Evolutionary conservation across 345 rosid species (phyloP).

Genomic region (Salix viminalis): DNA sequence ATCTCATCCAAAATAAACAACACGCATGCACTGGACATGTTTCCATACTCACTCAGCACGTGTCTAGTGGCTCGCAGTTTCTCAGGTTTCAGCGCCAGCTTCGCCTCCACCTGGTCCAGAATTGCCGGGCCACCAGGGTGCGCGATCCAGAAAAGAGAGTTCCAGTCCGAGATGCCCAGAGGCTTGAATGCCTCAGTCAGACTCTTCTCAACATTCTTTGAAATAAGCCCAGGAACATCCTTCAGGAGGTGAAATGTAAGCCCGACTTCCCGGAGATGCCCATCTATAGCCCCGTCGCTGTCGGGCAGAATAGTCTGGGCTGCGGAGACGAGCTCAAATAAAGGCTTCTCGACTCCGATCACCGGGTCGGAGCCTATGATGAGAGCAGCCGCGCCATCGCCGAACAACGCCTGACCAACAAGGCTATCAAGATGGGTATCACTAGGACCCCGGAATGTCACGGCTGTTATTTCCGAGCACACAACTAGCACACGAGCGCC

Average conservation of each 20-base stretch:
- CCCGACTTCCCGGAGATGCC: slow-evolving; percentile 69
- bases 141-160: slow-evolving; percentile 72
- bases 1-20: slow-evolving; percentile 71
- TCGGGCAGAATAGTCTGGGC: slow-evolving; percentile 73
- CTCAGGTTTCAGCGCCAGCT: slow-evolving; percentile 45
- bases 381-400: slow-evolving; percentile 66
- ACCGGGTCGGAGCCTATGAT: slow-evolving; percentile 67
- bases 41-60: slow-evolving; percentile 64
- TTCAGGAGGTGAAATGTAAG: slow-evolving; percentile 59
- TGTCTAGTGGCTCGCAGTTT: slow-evolving; percentile 59
- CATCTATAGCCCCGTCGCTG: slow-evolving; percentile 66
- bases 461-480: slow-evolving; percentile 71
- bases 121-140: slow-evolving; percentile 84
- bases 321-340: slow-evolving; percentile 58
- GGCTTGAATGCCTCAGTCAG: slow-evolving; percentile 63
- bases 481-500: slow-evolving; percentile 77
- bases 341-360: slow-evolving; percentile 41
- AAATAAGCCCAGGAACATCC: slow-evolving; percentile 64
- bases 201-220: slow-evolving; percentile 65
- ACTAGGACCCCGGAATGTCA: slow-evolving; percentile 75
- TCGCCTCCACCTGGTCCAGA: slow-evolving; percentile 51
- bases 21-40: slow-evolving; percentile 84
- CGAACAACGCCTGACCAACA: slow-evolving; percentile 69
- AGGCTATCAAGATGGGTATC: slow-evolving; percentile 63
- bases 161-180: slow-evolving; percentile 69